Evolutionary conservation across 116 monocot species (phyloP).

Genomic region (Phalaenopsis hybrid): DNA sequence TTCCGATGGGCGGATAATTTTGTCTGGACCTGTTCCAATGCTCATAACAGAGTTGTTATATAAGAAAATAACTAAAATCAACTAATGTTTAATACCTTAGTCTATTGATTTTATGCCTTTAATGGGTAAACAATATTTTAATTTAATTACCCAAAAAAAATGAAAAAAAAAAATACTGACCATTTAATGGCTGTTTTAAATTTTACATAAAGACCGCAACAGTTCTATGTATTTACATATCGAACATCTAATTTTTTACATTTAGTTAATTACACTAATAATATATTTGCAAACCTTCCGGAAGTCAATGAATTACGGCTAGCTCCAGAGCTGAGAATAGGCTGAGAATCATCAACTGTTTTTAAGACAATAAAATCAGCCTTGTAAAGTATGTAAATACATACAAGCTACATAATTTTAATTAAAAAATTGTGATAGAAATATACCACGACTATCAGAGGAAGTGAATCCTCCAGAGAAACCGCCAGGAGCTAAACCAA

Average conservation of each 20-base stretch:
- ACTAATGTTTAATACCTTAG: background rate
- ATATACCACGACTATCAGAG: slow-evolving; percentile 3
- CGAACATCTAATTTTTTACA: too few species aligned
- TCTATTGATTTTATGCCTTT: too few species aligned
- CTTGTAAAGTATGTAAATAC: background rate
- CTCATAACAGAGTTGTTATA: background rate
- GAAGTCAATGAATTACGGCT: slow-evolving; percentile 20
- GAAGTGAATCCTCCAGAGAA: background rate
- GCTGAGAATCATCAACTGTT: background rate
- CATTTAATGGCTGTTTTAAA: too few species aligned
- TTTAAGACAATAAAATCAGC: background rate
- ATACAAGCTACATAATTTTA: background rate
- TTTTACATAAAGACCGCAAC: too few species aligned
- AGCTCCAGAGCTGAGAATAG: slow-evolving; percentile 45
- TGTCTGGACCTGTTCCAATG: slow-evolving; percentile 41
- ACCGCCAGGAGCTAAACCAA: background rate
- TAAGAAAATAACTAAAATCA: background rate
- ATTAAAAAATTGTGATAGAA: too few species aligned
- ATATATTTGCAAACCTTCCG: slow-evolving; percentile 30
- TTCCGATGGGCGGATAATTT: slow-evolving; percentile 45
- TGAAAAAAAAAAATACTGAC: too few species aligned
- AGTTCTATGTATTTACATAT: too few species aligned
- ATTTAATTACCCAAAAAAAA: too few species aligned
- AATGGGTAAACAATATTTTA: too few species aligned
- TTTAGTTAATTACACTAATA: too few species aligned